phyloP scores from a whole-genome alignment of 345 rosid species.

The Balakata baccata region DNA sequence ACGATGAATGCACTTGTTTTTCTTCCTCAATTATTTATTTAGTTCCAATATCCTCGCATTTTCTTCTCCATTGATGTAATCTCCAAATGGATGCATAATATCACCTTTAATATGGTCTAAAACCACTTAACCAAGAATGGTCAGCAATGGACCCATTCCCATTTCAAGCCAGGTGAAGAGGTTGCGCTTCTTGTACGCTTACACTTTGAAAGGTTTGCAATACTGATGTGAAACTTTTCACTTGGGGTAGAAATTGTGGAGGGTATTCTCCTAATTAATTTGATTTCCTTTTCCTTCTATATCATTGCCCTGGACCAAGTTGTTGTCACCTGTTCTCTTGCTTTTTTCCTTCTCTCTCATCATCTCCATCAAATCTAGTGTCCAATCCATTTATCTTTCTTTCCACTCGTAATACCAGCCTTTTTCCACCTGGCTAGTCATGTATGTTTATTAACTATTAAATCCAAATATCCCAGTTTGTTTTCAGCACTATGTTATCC shows the following conservation, averaged over 20 bases:
- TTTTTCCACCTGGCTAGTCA: background rate
- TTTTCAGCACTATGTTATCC: background rate
- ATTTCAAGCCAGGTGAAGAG: conserved; percentile 1
- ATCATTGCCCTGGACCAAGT: conserved; percentile 19
- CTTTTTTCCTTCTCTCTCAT: background rate
- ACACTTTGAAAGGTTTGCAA: conserved; percentile 16
- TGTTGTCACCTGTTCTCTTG: conserved; percentile 25
- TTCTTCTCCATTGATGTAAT: background rate
- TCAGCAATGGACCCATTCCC: conserved; percentile 18
- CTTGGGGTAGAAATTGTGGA: conserved; percentile 16
- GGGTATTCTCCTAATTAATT: too few relatives aligned
- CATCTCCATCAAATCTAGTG: background rate
- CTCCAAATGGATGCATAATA: background rate
- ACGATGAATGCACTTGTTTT: too few relatives aligned
- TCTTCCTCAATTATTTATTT: too few relatives aligned
- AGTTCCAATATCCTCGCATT: background rate
- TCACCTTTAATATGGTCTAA: background rate
- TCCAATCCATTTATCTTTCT: background rate
- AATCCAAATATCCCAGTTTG: background rate
- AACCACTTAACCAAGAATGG: background rate
- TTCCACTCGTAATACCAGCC: background rate
- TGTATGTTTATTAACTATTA: background rate
- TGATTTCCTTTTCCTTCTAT: background rate
- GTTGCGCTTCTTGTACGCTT: background rate
- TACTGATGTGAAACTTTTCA: conserved; percentile 40